Evolutionary conservation across 164 flowering plant genomes (phyloP).

Genomic region (Brasenia schreberi): DNA sequence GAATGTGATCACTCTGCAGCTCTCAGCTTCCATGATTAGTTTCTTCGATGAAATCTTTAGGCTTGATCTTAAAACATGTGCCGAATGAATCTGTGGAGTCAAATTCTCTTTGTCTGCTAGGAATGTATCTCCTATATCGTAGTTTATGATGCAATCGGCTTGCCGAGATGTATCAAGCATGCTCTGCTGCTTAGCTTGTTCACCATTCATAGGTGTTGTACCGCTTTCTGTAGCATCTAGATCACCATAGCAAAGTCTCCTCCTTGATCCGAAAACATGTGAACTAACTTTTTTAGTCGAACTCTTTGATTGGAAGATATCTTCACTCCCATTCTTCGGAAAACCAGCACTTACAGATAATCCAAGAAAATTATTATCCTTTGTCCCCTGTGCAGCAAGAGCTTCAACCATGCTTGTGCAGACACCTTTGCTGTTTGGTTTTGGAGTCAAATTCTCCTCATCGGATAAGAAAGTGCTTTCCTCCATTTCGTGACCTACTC

Average conservation of each 20-base stretch:
- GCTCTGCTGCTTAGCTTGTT: background rate
- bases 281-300: background rate
- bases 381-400: background rate
- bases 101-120: conserved; percentile 61
- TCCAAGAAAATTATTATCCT: background rate
- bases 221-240: background rate
- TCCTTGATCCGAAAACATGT: background rate
- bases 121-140: conserved; percentile 24
- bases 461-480: background rate
- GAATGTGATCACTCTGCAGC: conserved; percentile 4
- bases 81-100: conserved; percentile 25
- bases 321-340: background rate
- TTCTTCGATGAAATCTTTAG: background rate
- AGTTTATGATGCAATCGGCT: too few relatives aligned
- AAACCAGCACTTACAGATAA: background rate
- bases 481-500: background rate
- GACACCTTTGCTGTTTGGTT: background rate
- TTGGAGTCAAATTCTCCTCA: background rate
- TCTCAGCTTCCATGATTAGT: conserved; percentile 7
- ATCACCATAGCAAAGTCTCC: background rate
- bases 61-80: conserved; percentile 11
- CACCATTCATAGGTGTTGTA: background rate
- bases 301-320: background rate
- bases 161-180: background rate
- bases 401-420: background rate